phyloP scores from a whole-genome alignment of 345 rosid genomes.

The Populus tremula region DNA sequence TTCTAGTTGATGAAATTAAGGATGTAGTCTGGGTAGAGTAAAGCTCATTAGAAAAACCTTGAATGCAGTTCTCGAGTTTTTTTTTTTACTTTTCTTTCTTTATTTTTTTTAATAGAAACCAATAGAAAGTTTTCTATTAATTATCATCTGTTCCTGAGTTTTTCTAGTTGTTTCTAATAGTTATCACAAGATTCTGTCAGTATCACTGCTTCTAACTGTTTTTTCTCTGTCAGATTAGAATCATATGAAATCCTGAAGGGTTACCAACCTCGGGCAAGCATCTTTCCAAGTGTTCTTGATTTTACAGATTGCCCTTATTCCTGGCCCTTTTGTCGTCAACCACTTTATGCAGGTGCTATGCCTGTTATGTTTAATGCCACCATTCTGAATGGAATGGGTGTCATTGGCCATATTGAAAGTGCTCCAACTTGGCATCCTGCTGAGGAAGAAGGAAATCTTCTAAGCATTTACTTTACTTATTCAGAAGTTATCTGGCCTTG shows the following conservation, averaged over 20 bases:
- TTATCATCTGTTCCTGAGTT: too few species aligned
- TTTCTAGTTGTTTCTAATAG: slow-evolving; percentile 1
- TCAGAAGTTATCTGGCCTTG: slow-evolving; percentile 96
- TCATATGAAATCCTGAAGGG: slow-evolving; percentile 89
- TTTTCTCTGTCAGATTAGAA: slow-evolving; percentile 74
- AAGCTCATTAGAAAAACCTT: not conserved
- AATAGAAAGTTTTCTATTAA: too few species aligned
- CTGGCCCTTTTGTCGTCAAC: slow-evolving; percentile 98
- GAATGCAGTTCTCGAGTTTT: not conserved
- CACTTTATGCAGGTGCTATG: slow-evolving; percentile 95
- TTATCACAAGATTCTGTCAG: slow-evolving; percentile 3
- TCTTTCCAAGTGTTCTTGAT: slow-evolving; percentile 86
- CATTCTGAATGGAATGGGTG: slow-evolving; percentile 96
- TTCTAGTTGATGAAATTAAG: not conserved
- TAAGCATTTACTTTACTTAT: slow-evolving; percentile 76
- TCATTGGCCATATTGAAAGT: slow-evolving; percentile 72
- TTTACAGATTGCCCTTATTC: slow-evolving; percentile 88
- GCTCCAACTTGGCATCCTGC: slow-evolving; percentile 93
- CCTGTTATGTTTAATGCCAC: slow-evolving; percentile 90
- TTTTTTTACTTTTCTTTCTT: not conserved
- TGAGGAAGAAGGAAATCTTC: slow-evolving; percentile 79
- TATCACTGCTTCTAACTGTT: slow-evolving; percentile 30
- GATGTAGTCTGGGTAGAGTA: not conserved
- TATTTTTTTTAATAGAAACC: not conserved
- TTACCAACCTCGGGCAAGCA: slow-evolving; percentile 90